Evolutionary conservation across 371 early-diverging fungal species (phyloP).

Genomic region (Saksenaea oblongispora): DNA sequence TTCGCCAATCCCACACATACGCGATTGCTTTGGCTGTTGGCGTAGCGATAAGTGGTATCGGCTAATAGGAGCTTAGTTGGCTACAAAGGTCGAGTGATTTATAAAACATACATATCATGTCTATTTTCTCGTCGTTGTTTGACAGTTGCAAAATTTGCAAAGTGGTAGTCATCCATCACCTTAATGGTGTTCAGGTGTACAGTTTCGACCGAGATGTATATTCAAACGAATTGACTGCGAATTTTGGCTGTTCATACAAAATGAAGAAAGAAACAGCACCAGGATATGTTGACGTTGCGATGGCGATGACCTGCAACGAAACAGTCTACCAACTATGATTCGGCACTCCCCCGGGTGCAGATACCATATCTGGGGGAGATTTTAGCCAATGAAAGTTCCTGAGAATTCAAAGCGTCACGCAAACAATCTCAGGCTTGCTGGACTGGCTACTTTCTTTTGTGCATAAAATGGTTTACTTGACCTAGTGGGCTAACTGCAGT

Average conservation of each 20-base stretch:
- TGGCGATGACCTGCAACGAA: no score
- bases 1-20: slow-evolving; percentile 93
- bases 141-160: slow-evolving; percentile 58
- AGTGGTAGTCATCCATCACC: slow-evolving; percentile 60
- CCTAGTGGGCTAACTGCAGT: no score
- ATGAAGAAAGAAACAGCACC: background rate
- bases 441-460: no score
- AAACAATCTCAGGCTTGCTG: no score
- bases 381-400: no score
- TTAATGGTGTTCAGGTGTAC: slow-evolving; percentile 1
- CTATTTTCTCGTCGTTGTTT: slow-evolving; percentile 59
- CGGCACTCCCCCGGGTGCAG: no score
- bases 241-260: background rate
- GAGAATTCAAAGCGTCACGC: no score
- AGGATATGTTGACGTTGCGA: no score
- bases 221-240: background rate
- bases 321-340: no score
- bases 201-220: background rate
- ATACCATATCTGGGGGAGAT: no score
- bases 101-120: slow-evolving; percentile 50
- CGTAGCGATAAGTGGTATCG: slow-evolving; percentile 73
- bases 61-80: slow-evolving; percentile 26
- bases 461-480: no score
- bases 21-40: slow-evolving; percentile 92
- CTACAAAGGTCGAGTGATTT: background rate